Percentiles rank a stretch among this genome's conserved stretches.
phyloP scores from a whole-genome alignment of 495 filamentous ascomycete species.

The Rusavskia elegans region DNA sequence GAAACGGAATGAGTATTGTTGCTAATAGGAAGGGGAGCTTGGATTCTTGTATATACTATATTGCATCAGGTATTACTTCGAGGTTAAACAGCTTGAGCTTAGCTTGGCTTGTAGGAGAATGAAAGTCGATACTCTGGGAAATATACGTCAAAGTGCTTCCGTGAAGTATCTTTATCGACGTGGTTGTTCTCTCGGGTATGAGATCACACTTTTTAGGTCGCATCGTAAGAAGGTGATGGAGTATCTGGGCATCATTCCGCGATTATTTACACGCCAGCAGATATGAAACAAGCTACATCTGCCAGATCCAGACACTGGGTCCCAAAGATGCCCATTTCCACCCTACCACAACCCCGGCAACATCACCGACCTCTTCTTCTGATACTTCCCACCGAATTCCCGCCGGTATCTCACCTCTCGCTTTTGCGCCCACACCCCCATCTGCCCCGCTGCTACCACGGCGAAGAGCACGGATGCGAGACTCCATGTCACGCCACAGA shows the following conservation, averaged over 20 bases:
- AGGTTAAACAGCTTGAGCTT: too few species aligned
- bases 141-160: too few species aligned
- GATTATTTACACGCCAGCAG: too few species aligned
- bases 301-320: too few species aligned
- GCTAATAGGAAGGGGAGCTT: background rate
- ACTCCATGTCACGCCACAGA: constrained; percentile 60
- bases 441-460: constrained; percentile 48
- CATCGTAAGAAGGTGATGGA: too few species aligned
- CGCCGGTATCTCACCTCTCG: constrained; percentile 82
- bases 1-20: background rate
- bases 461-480: constrained; percentile 60
- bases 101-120: too few species aligned
- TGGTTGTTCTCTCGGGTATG: background rate
- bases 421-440: constrained; percentile 77
- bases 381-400: constrained; percentile 81
- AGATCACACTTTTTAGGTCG: background rate
- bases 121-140: too few species aligned
- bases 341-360: constrained; percentile 47
- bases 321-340: too few species aligned
- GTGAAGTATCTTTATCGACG: too few species aligned
- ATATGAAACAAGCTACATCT: too few species aligned
- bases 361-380: constrained; percentile 70
- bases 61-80: too few species aligned
- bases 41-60: background rate
- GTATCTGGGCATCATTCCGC: too few species aligned